Evolutionary conservation across 371 early-diverging fungal species (phyloP).

Genomic region (Rhizopus sp.): DNA sequence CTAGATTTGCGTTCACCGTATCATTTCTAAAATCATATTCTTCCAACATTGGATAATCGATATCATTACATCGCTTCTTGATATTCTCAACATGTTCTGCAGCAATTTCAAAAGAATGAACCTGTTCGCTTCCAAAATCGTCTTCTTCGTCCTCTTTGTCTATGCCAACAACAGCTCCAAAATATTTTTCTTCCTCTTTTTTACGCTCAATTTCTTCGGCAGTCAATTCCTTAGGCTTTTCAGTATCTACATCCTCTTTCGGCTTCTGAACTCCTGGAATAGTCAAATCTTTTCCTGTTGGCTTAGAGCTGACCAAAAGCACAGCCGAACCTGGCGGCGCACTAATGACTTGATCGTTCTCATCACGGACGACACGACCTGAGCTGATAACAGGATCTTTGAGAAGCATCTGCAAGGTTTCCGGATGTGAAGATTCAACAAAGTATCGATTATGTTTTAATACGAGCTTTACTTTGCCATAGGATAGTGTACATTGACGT

Average conservation of each 20-base stretch:
- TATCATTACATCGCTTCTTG: constrained; percentile 92
- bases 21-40: constrained; percentile 99
- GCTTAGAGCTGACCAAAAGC: constrained; percentile 44
- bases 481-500: constrained; percentile 88
- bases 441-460: constrained; percentile 95
- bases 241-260: constrained; percentile 24
- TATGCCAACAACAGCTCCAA: constrained; percentile 60
- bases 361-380: constrained; percentile 65
- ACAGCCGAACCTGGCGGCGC: constrained; percentile 32
- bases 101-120: constrained; percentile 90
- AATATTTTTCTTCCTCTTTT: constrained; percentile 54
- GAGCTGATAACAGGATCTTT: constrained; percentile 79
- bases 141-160: constrained; percentile 74
- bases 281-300: constrained; percentile 61
- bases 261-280: constrained; percentile 60
- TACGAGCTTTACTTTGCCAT: constrained; percentile 98
- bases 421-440: constrained; percentile 89
- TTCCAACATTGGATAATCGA: constrained; percentile 98
- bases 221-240: constrained; percentile 21
- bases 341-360: constrained; percentile 40
- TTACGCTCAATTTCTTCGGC: constrained; percentile 37
- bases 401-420: constrained; percentile 81
- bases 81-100: constrained; percentile 83
- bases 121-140: constrained; percentile 68
- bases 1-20: constrained; percentile 79